Evolutionary conservation across 495 filamentous ascomycete genomes (phyloP).

Genomic region (Podospora fimiseda): DNA sequence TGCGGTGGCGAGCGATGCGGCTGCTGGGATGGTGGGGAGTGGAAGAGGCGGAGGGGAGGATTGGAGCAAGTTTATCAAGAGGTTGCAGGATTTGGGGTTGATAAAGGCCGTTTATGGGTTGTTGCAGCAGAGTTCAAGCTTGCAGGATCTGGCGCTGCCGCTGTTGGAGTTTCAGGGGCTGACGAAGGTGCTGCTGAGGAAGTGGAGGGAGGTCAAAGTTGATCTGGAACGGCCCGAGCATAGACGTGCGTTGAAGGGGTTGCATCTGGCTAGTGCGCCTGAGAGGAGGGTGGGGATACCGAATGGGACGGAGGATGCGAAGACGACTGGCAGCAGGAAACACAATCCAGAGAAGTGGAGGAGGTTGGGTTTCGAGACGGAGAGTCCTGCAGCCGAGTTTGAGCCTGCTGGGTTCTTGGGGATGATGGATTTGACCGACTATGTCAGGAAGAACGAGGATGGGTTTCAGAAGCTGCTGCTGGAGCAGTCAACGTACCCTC

Average conservation of each 20-base stretch:
- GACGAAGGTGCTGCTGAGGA: slow-evolving; percentile 82
- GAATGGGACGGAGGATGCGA: slow-evolving; percentile 17
- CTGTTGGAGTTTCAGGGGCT: slow-evolving; percentile 90
- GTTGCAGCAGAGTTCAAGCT: slow-evolving; percentile 77
- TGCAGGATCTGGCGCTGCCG: slow-evolving; percentile 92
- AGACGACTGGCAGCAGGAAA: slow-evolving; percentile 51
- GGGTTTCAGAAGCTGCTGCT: slow-evolving; percentile 84
- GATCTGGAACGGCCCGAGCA: slow-evolving; percentile 87
- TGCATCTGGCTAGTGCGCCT: slow-evolving; percentile 77
- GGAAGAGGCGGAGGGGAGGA: slow-evolving; percentile 51
- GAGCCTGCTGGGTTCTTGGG: slow-evolving; percentile 81
- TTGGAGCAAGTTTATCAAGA: slow-evolving; percentile 94
- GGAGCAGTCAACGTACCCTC: slow-evolving; percentile 73
- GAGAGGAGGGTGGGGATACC: slow-evolving; percentile 32
- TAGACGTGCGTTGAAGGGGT: slow-evolving; percentile 72
- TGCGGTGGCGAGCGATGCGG: slow-evolving; percentile 69
- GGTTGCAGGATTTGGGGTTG: slow-evolving; percentile 84
- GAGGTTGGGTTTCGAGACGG: slow-evolving; percentile 84
- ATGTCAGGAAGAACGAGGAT: slow-evolving; percentile 82
- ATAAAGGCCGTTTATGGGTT: slow-evolving; percentile 85
- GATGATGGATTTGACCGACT: slow-evolving; percentile 97
- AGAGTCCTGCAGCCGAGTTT: slow-evolving; percentile 80
- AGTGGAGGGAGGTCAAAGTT: slow-evolving; percentile 81
- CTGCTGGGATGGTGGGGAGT: slow-evolving; percentile 26
- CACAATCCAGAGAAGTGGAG: slow-evolving; percentile 94